Evolutionary conservation across 768 basidiomycete species (phyloP).

Genomic region (Tricholoma bakamatsutake): DNA sequence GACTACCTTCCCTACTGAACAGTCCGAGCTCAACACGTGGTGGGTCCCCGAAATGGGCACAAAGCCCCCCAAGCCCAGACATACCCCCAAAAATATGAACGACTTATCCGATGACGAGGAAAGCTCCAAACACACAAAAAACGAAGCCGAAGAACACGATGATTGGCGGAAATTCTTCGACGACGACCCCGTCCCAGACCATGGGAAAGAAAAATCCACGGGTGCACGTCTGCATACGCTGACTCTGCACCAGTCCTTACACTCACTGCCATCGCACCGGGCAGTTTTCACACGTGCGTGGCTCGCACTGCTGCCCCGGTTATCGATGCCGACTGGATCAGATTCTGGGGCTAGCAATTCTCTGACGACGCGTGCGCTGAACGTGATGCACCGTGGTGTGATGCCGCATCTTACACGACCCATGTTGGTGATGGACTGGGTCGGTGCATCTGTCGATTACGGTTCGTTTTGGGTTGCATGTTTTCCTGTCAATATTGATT

Average conservation of each 20-base stretch:
- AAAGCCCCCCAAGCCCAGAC: constrained; percentile 48
- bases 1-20: constrained; percentile 67
- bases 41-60: constrained; percentile 67
- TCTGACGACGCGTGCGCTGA: constrained; percentile 53
- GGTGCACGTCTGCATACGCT: constrained; percentile 53
- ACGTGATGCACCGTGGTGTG: constrained; percentile 77
- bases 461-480: constrained; percentile 37
- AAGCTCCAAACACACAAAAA: constrained; percentile 15
- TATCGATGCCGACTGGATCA: constrained; percentile 31
- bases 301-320: constrained; percentile 61
- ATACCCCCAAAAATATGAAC: constrained; percentile 28
- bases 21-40: constrained; percentile 66
- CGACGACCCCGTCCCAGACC: constrained; percentile 38
- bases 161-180: constrained; percentile 89
- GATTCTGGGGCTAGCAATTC: constrained; percentile 30
- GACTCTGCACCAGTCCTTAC: constrained; percentile 72
- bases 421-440: constrained; percentile 87
- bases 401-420: constrained; percentile 79
- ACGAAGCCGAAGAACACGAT: constrained; percentile 34
- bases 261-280: constrained; percentile 70
- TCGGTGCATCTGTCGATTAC: constrained; percentile 75
- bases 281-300: constrained; percentile 81
- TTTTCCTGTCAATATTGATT: background rate
- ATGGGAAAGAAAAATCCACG: constrained; percentile 28
- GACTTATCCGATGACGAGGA: constrained; percentile 33